Conservation (phyloP, 2,329 filamentous ascomycete species). For the Penicillium sp. region DNA sequence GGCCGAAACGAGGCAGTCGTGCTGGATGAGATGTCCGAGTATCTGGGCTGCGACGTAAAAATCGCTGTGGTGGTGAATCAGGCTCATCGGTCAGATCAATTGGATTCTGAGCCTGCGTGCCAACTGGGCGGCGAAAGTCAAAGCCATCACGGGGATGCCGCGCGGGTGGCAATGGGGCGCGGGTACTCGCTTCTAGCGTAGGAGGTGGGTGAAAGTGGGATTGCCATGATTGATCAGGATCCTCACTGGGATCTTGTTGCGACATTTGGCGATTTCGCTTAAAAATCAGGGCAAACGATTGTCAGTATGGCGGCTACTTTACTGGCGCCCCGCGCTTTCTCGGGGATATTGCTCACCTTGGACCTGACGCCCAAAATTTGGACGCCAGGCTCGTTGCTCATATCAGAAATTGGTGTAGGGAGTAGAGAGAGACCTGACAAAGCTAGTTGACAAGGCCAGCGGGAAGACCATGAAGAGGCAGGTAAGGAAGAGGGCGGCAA, state of each 20-base stretch:
- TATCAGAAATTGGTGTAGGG: conserved; percentile 21
- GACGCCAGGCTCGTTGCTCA: conserved; percentile 39
- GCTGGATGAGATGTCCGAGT: conserved; percentile 11
- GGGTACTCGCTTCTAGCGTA: conserved; percentile 17
- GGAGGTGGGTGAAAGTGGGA: conserved; percentile 26
- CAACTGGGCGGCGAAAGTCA: conserved; percentile 55
- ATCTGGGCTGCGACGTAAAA: conserved; percentile 10
- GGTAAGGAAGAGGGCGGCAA: not conserved
- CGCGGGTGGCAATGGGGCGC: conserved; percentile 31
- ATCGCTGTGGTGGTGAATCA: conserved; percentile 33
- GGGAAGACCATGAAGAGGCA: not conserved
- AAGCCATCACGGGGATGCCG: conserved; percentile 55
- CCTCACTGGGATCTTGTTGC: conserved; percentile 27
- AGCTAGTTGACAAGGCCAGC: not conserved
- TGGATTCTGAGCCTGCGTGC: conserved; percentile 35
- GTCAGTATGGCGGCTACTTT: conserved; percentile 17
- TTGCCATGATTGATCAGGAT: conserved; percentile 27
- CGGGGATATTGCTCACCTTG: conserved; percentile 34
- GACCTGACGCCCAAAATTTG: conserved; percentile 39
- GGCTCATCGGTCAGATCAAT: conserved; percentile 51
- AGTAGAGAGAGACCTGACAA: not conserved
- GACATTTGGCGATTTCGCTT: conserved; percentile 41
- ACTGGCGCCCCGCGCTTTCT: conserved; percentile 25
- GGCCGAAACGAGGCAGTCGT: conserved; percentile 36
- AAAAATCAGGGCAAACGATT: conserved; percentile 6